Base-by-base conservation (phyloP, 202 grass and related monocot genomes). In the Schoenoplectus tabernaemontani region DNA sequence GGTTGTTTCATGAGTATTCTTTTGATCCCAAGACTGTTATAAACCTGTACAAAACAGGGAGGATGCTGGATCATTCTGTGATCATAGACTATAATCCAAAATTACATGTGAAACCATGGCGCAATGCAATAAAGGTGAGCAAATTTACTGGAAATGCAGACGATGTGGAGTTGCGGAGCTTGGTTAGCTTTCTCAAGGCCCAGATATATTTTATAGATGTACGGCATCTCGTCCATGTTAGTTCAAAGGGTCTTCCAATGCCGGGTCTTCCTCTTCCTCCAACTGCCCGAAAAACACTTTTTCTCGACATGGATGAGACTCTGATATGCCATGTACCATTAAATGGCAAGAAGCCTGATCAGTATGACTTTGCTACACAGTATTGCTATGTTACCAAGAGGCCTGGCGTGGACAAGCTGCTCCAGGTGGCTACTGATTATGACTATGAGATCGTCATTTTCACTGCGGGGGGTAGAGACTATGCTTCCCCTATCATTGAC, bases 21-120 rank as follows among this genome's bases (percentile, higher is more conserved):
- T 2, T 5, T 53, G 83, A 28, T 65, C 82, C 50, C 9, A 73
- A 83, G 19, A 80, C 70, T 32, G 39, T 88, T 57, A 88, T 88
- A 81, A 83, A 93, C 73, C 81, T 93, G 8, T 79, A 78, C 0
- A 64, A 53, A 64, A 91, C 88, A 1, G 86, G 89, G 5, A 64
- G 91, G 32, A 48, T 47, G 23, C 79, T 90, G 12, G 78, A 89
- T 62, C 68, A 53, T 9, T 81, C 78, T n/a, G 85, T 97, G 41
- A 90, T 97, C 71, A 82, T 97, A 53, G 89, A 97, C 59, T 83
- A 94, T 78, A 90, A 94, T 39, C 91, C 91, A 0, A 87, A 87
- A 9, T 85, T 87, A 10, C 88, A 90, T 78, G 47, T 81, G 2
- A 57, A 90, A 12, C 91, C 90, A 44, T 91, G 89, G 19, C 66